Evolutionary conservation across 768 basidiomycete genomes (phyloP).

Genomic region (Tephrocybe sp.): DNA sequence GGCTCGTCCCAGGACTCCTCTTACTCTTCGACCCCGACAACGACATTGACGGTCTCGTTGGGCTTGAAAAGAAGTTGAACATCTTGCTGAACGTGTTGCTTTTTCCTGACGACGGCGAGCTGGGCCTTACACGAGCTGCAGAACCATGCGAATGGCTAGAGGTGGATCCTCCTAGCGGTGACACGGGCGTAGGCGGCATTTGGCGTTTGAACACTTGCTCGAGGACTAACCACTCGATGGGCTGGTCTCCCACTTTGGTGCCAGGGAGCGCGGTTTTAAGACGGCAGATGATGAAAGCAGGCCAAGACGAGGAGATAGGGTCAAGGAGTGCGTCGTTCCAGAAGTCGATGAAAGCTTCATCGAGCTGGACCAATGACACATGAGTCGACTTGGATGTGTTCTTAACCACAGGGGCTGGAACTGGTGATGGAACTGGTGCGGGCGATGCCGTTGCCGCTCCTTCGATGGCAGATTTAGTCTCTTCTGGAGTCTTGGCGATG

Average conservation of each 20-base stretch:
- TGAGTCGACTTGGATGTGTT: constrained; percentile 37
- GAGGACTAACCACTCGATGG: constrained; percentile 63
- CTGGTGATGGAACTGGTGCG: background rate
- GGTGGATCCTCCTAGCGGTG: constrained; percentile 10
- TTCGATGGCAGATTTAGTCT: too few species aligned
- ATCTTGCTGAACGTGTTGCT: constrained; percentile 49
- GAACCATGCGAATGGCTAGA: constrained; percentile 17
- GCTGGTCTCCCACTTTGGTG: constrained; percentile 31
- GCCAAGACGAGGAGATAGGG: constrained; percentile 63
- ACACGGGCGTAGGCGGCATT: constrained; percentile 27
- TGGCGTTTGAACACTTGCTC: constrained; percentile 55
- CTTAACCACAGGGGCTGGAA: constrained; percentile 19
- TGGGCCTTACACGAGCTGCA: constrained; percentile 26
- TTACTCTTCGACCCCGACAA: constrained; percentile 34
- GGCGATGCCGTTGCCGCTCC: background rate
- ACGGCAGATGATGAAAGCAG: constrained; percentile 67
- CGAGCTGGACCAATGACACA: constrained; percentile 54
- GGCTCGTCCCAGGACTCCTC: constrained; percentile 29
- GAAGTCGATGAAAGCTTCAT: constrained; percentile 82
- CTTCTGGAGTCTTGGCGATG: constrained; percentile 13
- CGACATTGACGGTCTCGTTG: constrained; percentile 31
- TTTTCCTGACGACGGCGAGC: constrained; percentile 41
- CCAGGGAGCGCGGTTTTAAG: constrained; percentile 44
- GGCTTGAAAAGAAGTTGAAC: constrained; percentile 58
- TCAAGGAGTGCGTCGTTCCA: constrained; percentile 76